These are phyloP conservation scores for Chaetomiaceae sp. DNA, from an alignment of 2,329 filamentous ascomycete genomes.

Conservation along the genomic window DNA sequence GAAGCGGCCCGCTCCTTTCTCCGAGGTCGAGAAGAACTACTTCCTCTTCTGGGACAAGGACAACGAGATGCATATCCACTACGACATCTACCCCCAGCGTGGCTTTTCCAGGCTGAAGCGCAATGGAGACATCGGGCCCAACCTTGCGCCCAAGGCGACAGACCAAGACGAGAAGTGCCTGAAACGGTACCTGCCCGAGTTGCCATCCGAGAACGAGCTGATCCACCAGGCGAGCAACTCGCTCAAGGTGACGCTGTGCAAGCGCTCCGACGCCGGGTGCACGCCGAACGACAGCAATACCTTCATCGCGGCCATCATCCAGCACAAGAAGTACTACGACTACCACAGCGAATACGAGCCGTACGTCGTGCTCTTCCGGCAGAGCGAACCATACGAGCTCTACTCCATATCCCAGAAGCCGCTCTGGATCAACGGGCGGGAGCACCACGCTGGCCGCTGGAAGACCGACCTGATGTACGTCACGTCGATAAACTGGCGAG, in stretches of 20 bases:
- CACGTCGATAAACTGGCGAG: constrained; percentile 53
- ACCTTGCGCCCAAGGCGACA: constrained; percentile 39
- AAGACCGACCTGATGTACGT: constrained; percentile 54
- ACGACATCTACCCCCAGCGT: constrained; percentile 47
- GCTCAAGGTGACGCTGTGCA: constrained; percentile 50
- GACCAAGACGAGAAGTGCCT: constrained; percentile 43
- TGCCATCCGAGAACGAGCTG: constrained; percentile 36
- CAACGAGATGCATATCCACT: constrained; percentile 45
- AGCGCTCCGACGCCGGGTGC: constrained; percentile 42
- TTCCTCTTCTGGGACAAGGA: constrained; percentile 55
- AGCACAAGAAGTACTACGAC: constrained; percentile 47
- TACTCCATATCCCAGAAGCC: constrained; percentile 46
- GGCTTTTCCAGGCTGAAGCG: constrained; percentile 42
- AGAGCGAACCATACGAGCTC: constrained; percentile 44
- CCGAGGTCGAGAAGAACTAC: constrained; percentile 55
- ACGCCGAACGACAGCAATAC: constrained; percentile 42
- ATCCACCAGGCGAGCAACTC: constrained; percentile 59
- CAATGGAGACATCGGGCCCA: constrained; percentile 43
- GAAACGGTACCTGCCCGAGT: constrained; percentile 39
- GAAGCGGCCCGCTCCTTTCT: constrained; percentile 42
- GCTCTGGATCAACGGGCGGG: constrained; percentile 51
- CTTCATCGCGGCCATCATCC: constrained; percentile 50
- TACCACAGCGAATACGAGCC: constrained; percentile 52
- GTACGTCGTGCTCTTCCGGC: constrained; percentile 48
- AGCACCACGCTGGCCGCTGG: constrained; percentile 26